Evolutionary conservation across 2,329 filamentous ascomycete species (phyloP).

Genomic region (Fusarium sp.): DNA sequence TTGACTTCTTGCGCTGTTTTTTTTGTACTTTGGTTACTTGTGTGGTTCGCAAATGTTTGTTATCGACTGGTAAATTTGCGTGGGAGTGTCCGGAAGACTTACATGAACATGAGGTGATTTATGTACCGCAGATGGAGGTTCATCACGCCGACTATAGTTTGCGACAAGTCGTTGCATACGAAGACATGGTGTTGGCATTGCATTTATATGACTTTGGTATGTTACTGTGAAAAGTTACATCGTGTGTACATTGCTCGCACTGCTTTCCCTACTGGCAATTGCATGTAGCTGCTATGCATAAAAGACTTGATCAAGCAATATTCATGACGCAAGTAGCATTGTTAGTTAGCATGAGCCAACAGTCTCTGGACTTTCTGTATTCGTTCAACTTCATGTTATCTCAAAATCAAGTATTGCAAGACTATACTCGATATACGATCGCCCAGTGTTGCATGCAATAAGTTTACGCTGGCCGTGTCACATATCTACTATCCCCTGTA

Average conservation of each 20-base stretch:
- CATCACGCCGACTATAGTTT: neutral
- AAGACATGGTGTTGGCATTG: neutral
- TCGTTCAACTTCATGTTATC: too few relatives aligned
- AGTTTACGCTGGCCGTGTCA: neutral
- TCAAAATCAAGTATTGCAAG: too few relatives aligned
- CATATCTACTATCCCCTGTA: neutral
- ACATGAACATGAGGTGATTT: neutral
- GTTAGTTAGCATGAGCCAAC: neutral
- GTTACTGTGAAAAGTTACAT: neutral
- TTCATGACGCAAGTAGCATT: neutral
- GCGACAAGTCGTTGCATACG: neutral
- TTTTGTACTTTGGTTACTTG: neutral
- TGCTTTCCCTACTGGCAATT: slow-evolving; percentile 10
- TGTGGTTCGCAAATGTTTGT: slow-evolving; percentile 30
- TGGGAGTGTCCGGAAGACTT: neutral
- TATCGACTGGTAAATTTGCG: neutral
- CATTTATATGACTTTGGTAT: too few relatives aligned
- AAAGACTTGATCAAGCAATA: neutral
- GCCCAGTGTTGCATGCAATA: neutral
- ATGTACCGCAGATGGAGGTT: neutral
- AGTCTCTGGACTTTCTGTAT: neutral
- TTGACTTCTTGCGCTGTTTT: slow-evolving; percentile 35
- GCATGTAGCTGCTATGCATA: neutral
- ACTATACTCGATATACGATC: neutral
- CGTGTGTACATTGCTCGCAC: neutral